Evolutionary conservation across 129 eudicot genomes (phyloP).

Genomic region (Rutidosis leptorrhynchoides): DNA sequence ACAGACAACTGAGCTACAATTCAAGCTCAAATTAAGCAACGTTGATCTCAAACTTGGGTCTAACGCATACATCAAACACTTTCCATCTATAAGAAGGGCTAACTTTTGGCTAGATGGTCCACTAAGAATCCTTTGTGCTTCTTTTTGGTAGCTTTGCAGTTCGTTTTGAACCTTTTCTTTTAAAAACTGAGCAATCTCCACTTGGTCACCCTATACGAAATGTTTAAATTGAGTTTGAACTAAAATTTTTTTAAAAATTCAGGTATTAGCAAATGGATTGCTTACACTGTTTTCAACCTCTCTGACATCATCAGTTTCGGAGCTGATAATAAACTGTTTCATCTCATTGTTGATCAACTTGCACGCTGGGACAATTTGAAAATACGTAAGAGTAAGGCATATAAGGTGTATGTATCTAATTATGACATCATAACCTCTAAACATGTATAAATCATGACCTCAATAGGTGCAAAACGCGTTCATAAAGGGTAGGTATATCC

Average conservation of each 20-base stretch:
- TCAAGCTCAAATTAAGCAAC: slow-evolving; percentile 79
- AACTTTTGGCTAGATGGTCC: slow-evolving; percentile 53
- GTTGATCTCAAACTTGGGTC: slow-evolving; percentile 82
- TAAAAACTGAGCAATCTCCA: slow-evolving; percentile 82
- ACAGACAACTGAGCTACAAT: slow-evolving; percentile 87
- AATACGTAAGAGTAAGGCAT: slow-evolving; percentile 11
- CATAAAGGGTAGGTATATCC: too few relatives aligned
- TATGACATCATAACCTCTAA: background rate
- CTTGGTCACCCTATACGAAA: slow-evolving; percentile 79
- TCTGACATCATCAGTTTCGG: slow-evolving; percentile 89
- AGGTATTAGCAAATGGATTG: background rate
- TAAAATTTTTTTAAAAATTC: background rate
- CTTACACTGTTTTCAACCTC: slow-evolving; percentile 80
- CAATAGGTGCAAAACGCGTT: too few relatives aligned
- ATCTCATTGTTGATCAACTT: slow-evolving; percentile 81
- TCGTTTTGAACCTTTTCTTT: slow-evolving; percentile 61
- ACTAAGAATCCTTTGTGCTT: slow-evolving; percentile 56
- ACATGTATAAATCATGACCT: slow-evolving; percentile 4
- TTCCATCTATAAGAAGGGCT: slow-evolving; percentile 86
- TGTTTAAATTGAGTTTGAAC: slow-evolving; percentile 19
- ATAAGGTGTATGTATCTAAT: slow-evolving; percentile 4
- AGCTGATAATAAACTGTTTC: slow-evolving; percentile 87
- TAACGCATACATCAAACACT: slow-evolving; percentile 94
- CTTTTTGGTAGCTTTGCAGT: slow-evolving; percentile 55
- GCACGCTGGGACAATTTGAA: slow-evolving; percentile 59